Base-by-base conservation (phyloP, 371 early-diverging fungal species). In the Mortierella sp. region DNA sequence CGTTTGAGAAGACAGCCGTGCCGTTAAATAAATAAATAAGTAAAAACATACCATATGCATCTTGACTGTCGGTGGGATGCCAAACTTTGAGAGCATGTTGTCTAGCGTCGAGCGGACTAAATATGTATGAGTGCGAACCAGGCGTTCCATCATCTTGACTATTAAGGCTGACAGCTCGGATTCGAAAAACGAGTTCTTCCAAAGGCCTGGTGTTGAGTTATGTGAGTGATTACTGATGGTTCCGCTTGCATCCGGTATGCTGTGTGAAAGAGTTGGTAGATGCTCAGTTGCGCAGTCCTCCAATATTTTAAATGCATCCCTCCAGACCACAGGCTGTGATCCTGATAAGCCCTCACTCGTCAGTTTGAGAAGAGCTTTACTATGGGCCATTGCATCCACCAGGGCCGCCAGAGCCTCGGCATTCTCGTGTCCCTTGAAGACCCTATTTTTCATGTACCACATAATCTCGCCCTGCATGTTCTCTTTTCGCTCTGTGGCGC, bases 131-230 rank as follows among this genome's bases (percentile, higher is more conserved):
- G 69, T 72, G 52, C 69, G 58, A 7, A 72, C 79, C 30, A 94
- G 95, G 19, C 83, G 93, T 47, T 80, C 93, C 45, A 95, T 95
- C 82, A 89, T 89, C 58, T 90, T 94, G 66, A 88, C 90, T 14
- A 93, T 90, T 68, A 87, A 87, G 57, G 84, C 90, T 6, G 57
- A 46, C 53, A 76, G 47, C 4, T 70, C 68, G 2, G 37, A 56
- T 26, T 71, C 65, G 46, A 76, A 14, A 7, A 19, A 6, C 7
- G 50, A 56, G 37, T 18, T 56, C 26, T 26, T 45, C 56, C 37
- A 62, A 21, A 37, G 37, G 9, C 29, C 25, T n/a, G 25, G 1
- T 21, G 52, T 60, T 37, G 23, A 19, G 16, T 19, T 23, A 23
- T 1, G 9, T 12, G 19, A 53, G 53, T 53, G 26, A 23, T 19